A percentile compares a stretch with the other conserved stretches of the same genome.
Conservation (phyloP, 306 rosid species). For the Glycyrrhiza uralensis region DNA sequence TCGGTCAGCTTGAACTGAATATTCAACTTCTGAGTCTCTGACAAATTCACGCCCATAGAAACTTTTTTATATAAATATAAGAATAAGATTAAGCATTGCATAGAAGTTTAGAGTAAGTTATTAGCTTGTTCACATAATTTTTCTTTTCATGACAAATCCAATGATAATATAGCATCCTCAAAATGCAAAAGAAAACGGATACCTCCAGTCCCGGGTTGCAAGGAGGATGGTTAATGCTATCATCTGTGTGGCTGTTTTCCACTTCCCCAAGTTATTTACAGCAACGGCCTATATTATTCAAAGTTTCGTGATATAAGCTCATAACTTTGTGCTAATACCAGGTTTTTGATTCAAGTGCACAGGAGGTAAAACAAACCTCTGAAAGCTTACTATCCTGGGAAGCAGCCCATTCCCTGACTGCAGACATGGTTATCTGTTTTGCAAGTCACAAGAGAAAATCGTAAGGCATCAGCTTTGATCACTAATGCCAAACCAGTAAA, state of each 20-base stretch:
- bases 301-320: constrained; percentile 7
- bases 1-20: background rate
- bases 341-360: background rate
- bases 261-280: constrained; percentile 98
- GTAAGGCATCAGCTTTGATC: constrained; percentile 22
- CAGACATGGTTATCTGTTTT: constrained; percentile 94
- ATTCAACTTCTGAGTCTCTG: background rate
- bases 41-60: background rate
- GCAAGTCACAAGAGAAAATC: constrained; percentile 21
- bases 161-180: constrained; percentile 16
- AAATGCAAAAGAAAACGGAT: background rate
- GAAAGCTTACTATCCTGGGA: constrained; percentile 82
- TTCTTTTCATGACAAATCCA: background rate
- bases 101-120: background rate
- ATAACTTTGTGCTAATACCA: background rate
- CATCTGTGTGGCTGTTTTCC: constrained; percentile 99
- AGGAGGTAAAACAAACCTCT: constrained; percentile 63
- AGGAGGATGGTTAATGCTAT: constrained; percentile 79
- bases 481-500: background rate
- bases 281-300: constrained; percentile 79
- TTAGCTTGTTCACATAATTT: background rate
- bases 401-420: constrained; percentile 99
- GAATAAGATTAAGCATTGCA: background rate
- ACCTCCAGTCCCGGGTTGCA: constrained; percentile 92
- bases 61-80: background rate